Evolutionary conservation across 2,329 filamentous ascomycete genomes (phyloP), one percentile per base, ranked within the genome.

Genomic region (Pestalotiopsis sp.): DNA sequence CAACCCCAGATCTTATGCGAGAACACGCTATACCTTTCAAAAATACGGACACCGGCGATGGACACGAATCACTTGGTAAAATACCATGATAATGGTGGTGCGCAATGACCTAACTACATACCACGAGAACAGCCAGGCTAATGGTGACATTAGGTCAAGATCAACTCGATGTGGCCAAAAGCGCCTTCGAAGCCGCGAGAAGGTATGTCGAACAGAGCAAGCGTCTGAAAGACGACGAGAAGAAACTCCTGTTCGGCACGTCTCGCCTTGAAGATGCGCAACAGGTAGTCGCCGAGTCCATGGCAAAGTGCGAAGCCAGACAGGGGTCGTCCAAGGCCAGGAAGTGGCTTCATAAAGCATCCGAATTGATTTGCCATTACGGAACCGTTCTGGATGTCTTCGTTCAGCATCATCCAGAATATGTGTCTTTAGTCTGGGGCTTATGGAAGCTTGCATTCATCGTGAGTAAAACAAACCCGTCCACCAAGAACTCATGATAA

Each of bases 391-490:
- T 68, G 4, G 67, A 68, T 17, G 59, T 63, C 13, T n/a, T 68
- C 9, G 52, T 41, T 11, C 67, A 68, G 31, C 67, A 68, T 3
- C 64, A 68, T 63, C 67, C 67, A 5, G 67, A 68, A 23, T 68
- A 66, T 39, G 59, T 60, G 0, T 66, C 67, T 3, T 6, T 68
- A 3, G 67, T 57, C 20, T 68, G 67, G 67, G 67, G 67, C 2
- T 52, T 63, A 25, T 57, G 66, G 38, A 66, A 68, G 17, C 66
- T 68, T 23, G n/a, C 66, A 23, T 66, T 68, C 12, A 66, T 45
- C 12, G 67, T 68, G 20, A 20, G 65, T 49, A 59, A 9, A 59
- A 20, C 11, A 7, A 57, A 0, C 11, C 1, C 31, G 5, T n/a
- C 20, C 2, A 57, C 6, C 11, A 1, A 57, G 52, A 57, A 4